Conservation (phyloP, 345 rosid species). For the Hibiscus mutabilis region DNA sequence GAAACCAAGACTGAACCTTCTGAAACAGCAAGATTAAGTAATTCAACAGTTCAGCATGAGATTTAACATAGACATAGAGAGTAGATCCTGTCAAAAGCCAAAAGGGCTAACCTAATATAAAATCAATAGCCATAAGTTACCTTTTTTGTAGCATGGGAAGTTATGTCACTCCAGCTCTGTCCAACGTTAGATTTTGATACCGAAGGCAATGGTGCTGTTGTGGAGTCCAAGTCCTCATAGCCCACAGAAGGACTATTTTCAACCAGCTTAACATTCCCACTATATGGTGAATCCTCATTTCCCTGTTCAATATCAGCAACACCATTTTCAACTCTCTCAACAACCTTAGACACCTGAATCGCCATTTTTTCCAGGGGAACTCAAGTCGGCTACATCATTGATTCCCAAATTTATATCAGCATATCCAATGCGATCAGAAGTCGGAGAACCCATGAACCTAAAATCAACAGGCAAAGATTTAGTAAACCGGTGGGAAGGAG, state of each 20-base stretch:
- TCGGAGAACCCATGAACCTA: constrained; percentile 44
- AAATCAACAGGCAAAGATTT: constrained; percentile 67
- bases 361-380: constrained; percentile 41
- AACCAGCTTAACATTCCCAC: constrained; percentile 25
- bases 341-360: constrained; percentile 28
- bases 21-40: constrained; percentile 30
- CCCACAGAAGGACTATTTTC: constrained; percentile 43
- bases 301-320: constrained; percentile 26
- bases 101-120: background rate
- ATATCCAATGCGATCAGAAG: constrained; percentile 33
- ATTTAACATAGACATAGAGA: background rate
- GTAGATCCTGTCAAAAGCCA: background rate
- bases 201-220: constrained; percentile 39
- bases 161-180: constrained; percentile 69
- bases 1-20: constrained; percentile 86
- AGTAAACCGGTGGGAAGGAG: constrained; percentile 51
- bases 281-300: constrained; percentile 79
- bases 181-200: constrained; percentile 41
- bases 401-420: constrained; percentile 17
- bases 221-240: constrained; percentile 45
- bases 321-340: constrained; percentile 26
- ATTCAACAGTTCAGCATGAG: constrained; percentile 3
- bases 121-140: constrained; percentile 23
- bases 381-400: constrained; percentile 17
- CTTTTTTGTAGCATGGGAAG: constrained; percentile 65